phyloP scores from a whole-genome alignment of 2,329 filamentous ascomycete species.

The Arthrobotrys sinensis region DNA sequence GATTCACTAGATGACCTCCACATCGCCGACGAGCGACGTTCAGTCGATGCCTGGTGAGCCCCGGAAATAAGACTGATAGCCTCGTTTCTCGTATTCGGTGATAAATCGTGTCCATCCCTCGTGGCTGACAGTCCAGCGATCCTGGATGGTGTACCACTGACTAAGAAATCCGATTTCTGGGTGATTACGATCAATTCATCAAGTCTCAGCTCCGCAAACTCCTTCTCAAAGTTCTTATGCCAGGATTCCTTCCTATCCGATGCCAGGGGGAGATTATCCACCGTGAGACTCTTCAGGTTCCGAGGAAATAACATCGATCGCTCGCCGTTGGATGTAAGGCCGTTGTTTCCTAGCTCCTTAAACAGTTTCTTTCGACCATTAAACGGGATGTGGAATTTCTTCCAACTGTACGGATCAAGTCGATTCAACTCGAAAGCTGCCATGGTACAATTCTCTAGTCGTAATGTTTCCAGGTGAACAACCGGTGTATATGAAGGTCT shows the following conservation, averaged over 20 bases:
- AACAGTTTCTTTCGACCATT: constrained; percentile 57
- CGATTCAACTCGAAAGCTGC: constrained; percentile 48
- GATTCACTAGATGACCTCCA: background rate
- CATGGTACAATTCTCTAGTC: constrained; percentile 50
- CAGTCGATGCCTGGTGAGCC: background rate
- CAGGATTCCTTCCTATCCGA: constrained; percentile 51
- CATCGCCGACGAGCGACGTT: background rate
- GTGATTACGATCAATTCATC: constrained; percentile 56
- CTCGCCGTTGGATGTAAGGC: background rate
- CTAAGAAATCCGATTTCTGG: constrained; percentile 41
- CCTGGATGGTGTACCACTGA: constrained; percentile 27
- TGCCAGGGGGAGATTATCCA: constrained; percentile 45
- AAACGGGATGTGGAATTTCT: constrained; percentile 44
- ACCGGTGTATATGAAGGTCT: constrained; percentile 6
- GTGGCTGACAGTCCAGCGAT: constrained; percentile 12
- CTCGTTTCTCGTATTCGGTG: constrained; percentile 48
- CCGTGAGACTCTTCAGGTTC: constrained; percentile 52
- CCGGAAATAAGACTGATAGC: constrained; percentile 46
- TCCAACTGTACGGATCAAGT: constrained; percentile 29
- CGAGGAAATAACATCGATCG: constrained; percentile 42
- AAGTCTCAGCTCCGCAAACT: constrained; percentile 39
- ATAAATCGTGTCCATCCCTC: constrained; percentile 41
- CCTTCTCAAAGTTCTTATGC: constrained; percentile 48
- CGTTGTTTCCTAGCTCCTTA: constrained; percentile 20
- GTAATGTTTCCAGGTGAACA: constrained; percentile 33